phyloP scores from a whole-genome alignment of 148 eudicot genomes.

The Mesembryanthemum crystallinum region DNA sequence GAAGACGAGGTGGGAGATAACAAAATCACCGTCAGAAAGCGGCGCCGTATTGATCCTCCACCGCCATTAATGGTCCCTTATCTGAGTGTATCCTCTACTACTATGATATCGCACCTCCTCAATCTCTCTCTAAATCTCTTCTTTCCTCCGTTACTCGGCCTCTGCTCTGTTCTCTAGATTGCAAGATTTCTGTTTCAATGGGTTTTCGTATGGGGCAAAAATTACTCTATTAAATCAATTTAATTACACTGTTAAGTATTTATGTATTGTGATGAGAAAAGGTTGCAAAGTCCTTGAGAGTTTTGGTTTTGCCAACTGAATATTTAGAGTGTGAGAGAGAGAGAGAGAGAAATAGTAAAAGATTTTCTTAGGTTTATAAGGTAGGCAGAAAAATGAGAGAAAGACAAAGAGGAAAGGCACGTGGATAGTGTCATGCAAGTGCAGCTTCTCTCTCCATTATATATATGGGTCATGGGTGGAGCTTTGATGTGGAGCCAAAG shows the following conservation, averaged over 20 bases:
- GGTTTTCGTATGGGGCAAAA: neutral
- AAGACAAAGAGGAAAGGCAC: conserved; percentile 2
- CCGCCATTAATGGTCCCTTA: too few species aligned
- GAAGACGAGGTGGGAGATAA: neutral
- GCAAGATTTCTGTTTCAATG: neutral
- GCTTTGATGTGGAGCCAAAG: neutral
- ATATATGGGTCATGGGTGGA: neutral
- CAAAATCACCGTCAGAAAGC: neutral
- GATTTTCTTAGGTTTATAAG: conserved; percentile 3
- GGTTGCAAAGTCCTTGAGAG: neutral
- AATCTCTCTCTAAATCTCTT: neutral
- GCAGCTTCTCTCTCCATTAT: neutral
- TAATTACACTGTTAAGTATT: too few species aligned
- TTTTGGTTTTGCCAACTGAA: neutral
- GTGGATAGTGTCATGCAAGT: conserved; percentile 16
- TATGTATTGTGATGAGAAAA: too few species aligned
- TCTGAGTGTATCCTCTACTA: too few species aligned
- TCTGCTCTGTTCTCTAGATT: conserved; percentile 2
- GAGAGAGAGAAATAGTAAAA: neutral
- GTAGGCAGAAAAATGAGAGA: neutral
- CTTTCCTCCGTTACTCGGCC: neutral
- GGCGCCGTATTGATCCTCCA: neutral
- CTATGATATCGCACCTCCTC: neutral
- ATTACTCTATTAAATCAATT: neutral
- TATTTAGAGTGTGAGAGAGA: too few species aligned